Evolutionary conservation across 1,284 basidiomycete species (phyloP).

Genomic region (Grifola frondosa): DNA sequence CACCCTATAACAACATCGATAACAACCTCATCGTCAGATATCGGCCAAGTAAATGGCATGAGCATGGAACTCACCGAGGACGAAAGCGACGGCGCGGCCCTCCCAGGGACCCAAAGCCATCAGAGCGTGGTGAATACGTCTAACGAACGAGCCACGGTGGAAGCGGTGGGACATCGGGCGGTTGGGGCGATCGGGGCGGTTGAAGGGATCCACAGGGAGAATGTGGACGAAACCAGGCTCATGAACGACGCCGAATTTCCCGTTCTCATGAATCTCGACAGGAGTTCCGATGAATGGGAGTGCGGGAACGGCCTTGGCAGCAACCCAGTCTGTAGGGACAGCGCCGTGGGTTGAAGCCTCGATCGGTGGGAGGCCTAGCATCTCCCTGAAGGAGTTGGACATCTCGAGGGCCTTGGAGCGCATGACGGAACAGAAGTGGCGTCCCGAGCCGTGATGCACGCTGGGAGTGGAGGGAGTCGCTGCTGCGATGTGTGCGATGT

Average conservation of each 20-base stretch:
- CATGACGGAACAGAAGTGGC: conserved; percentile 23
- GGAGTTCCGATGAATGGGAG: conserved; percentile 38
- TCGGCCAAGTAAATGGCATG: background rate
- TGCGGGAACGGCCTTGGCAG: conserved; percentile 23
- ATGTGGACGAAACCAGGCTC: conserved; percentile 17
- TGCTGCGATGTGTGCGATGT: conserved; percentile 6
- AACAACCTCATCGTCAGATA: background rate
- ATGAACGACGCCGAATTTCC: conserved; percentile 8
- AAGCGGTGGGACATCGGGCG: conserved; percentile 32
- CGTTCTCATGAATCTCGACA: no score
- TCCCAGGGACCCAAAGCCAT: conserved; percentile 77
- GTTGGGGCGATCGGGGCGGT: conserved; percentile 25
- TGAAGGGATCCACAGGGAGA: no score
- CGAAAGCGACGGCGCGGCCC: conserved; percentile 74
- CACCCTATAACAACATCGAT: conserved; percentile 47
- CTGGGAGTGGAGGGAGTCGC: conserved; percentile 12
- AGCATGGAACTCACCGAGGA: conserved; percentile 55
- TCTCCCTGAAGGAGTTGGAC: conserved; percentile 48
- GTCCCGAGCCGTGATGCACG: conserved; percentile 19
- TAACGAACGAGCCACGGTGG: conserved; percentile 43
- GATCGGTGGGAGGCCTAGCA: conserved; percentile 49
- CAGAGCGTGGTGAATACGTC: conserved; percentile 61
- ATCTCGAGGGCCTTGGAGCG: conserved; percentile 45
- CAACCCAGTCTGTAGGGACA: background rate
- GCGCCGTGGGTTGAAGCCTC: conserved; percentile 17